Base-by-base conservation (phyloP, 2,329 filamentous ascomycete genomes). In the Acarospora socialis region DNA sequence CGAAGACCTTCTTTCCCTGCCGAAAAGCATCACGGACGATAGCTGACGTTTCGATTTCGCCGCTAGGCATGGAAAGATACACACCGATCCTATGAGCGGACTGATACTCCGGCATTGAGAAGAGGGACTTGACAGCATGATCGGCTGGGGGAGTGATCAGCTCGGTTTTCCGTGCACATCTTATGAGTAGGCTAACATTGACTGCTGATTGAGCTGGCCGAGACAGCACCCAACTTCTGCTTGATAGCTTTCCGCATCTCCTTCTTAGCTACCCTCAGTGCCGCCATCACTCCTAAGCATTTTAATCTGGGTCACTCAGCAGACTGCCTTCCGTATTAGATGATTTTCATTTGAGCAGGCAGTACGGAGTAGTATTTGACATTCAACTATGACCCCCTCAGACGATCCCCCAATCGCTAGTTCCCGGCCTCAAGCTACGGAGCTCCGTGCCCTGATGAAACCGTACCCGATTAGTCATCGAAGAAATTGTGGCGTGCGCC, bases 21-120 rank as follows among this genome's bases (percentile, higher is more conserved):
- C 60, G 57, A 16, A 98, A 63, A 8, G 87, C 86, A 60, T 94
- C 73, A 17, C 72, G 70, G 6, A 95, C 82, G 33, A 95, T 82
- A 29, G 66, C 62, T 31, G 77, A 73, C 2, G 90, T 98, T 44
- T 84, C 81, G 16, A 93, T 70, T 59, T 98, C 90, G 15, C 77
- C 79, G 7, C 65, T 61, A 1, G 86, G 84, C 90, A 98, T 98
- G 7, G 87, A 90, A 10, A 98, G 65, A 52, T 92, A 98, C 35
- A 98, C 67, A 45, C 81, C 84, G 47, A 98, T 71, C 32, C 73
- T 68, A 38, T 64, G 68, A 24, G 90, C 86, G 33, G 76, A 64
- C 41, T 72, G 61, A 52, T 92, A 98, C 33, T 83, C 78, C 30
- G 70, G 66, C 46, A 86, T 70, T 7, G 66, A 61, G 26, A 77